Percentiles rank a stretch among this genome's conserved stretches.
Conservation (phyloP, 306 rosid species). For the Prinsepia uniflora region DNA sequence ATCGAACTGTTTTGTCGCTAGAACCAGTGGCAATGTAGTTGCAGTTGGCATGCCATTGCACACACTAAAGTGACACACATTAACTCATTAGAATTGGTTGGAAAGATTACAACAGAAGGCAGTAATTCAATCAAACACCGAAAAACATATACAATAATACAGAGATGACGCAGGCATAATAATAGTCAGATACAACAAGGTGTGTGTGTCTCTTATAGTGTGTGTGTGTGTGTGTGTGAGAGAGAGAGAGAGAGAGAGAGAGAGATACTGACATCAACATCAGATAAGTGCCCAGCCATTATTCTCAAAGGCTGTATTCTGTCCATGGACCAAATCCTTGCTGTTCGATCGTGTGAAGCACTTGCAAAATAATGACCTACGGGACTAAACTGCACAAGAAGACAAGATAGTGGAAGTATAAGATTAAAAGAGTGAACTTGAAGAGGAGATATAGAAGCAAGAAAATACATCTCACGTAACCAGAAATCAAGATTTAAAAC, state of each 20-base stretch:
- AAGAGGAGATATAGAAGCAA: not conserved
- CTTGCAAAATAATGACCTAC: conserved; percentile 96
- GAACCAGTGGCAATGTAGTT: conserved; percentile 97
- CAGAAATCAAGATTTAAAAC: not conserved
- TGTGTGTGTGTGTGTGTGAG: too few species aligned
- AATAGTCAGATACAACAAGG: not conserved
- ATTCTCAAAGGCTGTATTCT: conserved; percentile 87
- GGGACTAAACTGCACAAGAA: conserved; percentile 82
- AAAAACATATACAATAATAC: not conserved
- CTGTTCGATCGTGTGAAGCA: conserved; percentile 94
- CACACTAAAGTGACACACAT: conserved; percentile 47
- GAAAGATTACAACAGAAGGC: not conserved
- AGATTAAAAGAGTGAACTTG: not conserved
- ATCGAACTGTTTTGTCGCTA: conserved; percentile 89
- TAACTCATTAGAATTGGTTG: conserved; percentile 18
- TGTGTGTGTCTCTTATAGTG: too few species aligned
- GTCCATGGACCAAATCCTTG: conserved; percentile 95
- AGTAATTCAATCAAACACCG: not conserved
- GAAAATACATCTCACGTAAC: conserved; percentile 4
- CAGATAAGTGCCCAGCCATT: conserved; percentile 97
- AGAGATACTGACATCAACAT: conserved; percentile 80
- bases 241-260: not conserved
- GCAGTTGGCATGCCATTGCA: conserved; percentile 99
- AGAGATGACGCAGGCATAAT: not conserved
- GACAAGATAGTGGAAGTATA: conserved; percentile 10